Conservation (phyloP, 2,329 filamentous ascomycete genomes). For the Trichoderma sp. region DNA sequence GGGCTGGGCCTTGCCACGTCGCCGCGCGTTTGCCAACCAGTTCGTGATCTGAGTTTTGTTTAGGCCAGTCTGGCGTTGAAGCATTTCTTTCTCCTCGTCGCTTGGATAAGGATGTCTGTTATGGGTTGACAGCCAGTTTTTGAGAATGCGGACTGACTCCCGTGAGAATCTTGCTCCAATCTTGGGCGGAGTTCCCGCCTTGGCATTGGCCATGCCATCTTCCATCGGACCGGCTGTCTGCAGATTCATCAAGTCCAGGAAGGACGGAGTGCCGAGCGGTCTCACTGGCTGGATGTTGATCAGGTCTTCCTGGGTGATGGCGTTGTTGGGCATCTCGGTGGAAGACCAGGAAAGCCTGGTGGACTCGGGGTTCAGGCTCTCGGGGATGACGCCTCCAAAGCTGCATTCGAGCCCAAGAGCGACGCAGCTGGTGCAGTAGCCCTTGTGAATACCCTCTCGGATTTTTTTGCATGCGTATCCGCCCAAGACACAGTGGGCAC, state of each 20-base stretch:
- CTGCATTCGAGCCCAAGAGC: slow-evolving; percentile 61
- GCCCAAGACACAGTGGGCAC: slow-evolving; percentile 52
- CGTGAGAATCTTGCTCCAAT: slow-evolving; percentile 76
- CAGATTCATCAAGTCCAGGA: slow-evolving; percentile 33
- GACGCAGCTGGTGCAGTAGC: slow-evolving; percentile 64
- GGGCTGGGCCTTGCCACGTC: slow-evolving; percentile 74
- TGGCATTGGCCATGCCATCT: slow-evolving; percentile 19
- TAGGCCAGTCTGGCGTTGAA: slow-evolving; percentile 77
- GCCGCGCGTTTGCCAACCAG: slow-evolving; percentile 88
- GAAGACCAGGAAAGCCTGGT: slow-evolving; percentile 42
- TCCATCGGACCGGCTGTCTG: slow-evolving; percentile 3
- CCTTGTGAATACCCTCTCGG: slow-evolving; percentile 59
- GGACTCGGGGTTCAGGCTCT: slow-evolving; percentile 38
- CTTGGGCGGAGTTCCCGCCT: slow-evolving; percentile 52
- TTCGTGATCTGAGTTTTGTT: slow-evolving; percentile 84
- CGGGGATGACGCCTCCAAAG: slow-evolving; percentile 46
- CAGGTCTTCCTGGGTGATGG: slow-evolving; percentile 35
- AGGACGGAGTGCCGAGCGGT: slow-evolving; percentile 33
- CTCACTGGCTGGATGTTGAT: slow-evolving; percentile 31
- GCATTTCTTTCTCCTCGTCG: slow-evolving; percentile 79
- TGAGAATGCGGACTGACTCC: slow-evolving; percentile 76
- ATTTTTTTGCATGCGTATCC: slow-evolving; percentile 63
- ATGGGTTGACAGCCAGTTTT: slow-evolving; percentile 82
- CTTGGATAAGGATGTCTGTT: slow-evolving; percentile 83
- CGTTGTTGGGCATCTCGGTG: slow-evolving; percentile 44